Conservation (phyloP, 2,329 filamentous ascomycete genomes). For the Ophiosphaerella herpotricha region DNA sequence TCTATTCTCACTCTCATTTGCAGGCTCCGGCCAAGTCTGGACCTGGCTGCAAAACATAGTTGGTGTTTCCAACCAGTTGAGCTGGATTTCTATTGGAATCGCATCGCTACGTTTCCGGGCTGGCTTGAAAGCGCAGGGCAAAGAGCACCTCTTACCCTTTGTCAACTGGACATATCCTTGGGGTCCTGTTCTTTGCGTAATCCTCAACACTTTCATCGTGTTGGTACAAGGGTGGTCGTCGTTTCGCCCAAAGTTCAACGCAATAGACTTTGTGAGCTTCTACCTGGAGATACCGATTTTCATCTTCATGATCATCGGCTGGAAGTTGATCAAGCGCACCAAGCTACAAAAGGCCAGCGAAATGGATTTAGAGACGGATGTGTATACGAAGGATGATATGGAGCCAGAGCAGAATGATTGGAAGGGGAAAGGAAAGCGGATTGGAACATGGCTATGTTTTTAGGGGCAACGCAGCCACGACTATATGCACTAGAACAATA, state of each 20-base stretch:
- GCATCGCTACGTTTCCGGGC: slow-evolving; percentile 63
- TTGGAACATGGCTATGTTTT: slow-evolving; percentile 38
- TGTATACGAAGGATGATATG: slow-evolving; percentile 37
- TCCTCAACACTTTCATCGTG: slow-evolving; percentile 35
- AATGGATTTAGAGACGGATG: slow-evolving; percentile 39
- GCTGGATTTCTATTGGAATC: slow-evolving; percentile 60
- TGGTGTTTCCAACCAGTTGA: slow-evolving; percentile 59
- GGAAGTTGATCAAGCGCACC: slow-evolving; percentile 37
- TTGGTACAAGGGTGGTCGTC: slow-evolving; percentile 50
- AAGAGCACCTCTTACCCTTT: slow-evolving; percentile 52
- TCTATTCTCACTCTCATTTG: slow-evolving; percentile 52
- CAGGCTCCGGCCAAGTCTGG: slow-evolving; percentile 45
- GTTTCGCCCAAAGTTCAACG: slow-evolving; percentile 55
- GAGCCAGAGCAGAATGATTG: slow-evolving; percentile 28
- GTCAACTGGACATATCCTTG: slow-evolving; percentile 64
- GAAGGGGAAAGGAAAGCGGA: slow-evolving; percentile 24
- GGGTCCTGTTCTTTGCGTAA: slow-evolving; percentile 50
- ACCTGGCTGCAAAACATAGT: slow-evolving; percentile 74
- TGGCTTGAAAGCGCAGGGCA: slow-evolving; percentile 52
- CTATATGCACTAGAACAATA: background rate
- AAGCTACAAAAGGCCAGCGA: slow-evolving; percentile 29
- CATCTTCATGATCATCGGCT: slow-evolving; percentile 30
- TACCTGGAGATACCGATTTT: slow-evolving; percentile 50
- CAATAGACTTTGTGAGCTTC: slow-evolving; percentile 55
- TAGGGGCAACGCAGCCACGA: background rate